Base-by-base conservation (phyloP, 2,329 filamentous ascomycete genomes). In the Fusarium metavorans region DNA sequence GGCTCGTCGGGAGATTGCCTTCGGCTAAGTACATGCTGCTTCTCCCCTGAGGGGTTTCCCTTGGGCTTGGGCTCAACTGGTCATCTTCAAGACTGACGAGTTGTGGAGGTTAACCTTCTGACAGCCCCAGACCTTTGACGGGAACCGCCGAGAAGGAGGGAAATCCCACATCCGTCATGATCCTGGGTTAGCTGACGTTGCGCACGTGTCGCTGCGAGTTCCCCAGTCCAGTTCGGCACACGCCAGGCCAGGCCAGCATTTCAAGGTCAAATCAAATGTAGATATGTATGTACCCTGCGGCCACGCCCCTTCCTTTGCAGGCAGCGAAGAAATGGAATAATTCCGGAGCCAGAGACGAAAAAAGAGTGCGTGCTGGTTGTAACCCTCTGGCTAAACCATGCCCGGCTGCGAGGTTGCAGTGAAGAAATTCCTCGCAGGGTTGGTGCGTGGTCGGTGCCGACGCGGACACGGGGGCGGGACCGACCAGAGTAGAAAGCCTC, bases 171-270 rank as follows among this genome's bases (percentile, higher is more conserved):
- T 69, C 65, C 45, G 59, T 64, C 27, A 63, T 56, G 39, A 63
- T 30, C 54, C 54, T 57, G 60, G 56, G 45, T 68, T 75, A 68
- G 64, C 60, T 58, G 67, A 71, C 68, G 71, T 73, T 76, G 54
- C 64, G 72, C 75, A 77, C 69, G 75, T 77, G 75, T 73, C 62
- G 62, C 50, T 66, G 57, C 66, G 63, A 34, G 18, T 14, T 45
- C 25, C 61, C 63, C 43, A 45, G 43, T 25, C 48, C 57, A 70
- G 41, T 70, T 64, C 70, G 67, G 64, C 70, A 66, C 56, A 70
- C 68, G 59, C 68, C 32, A 32, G 52, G 59, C 68, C 32, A 32
- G 52, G 52, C 32, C 39, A 41, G 39, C 37, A 70, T 48, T 48
- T 14, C 43, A 23, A 45, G 13, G 43, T 6, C 11, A 2, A 20